Evolutionary conservation across 2,329 filamentous ascomycete species (phyloP).

Genomic region (Ascochyta fabae): DNA sequence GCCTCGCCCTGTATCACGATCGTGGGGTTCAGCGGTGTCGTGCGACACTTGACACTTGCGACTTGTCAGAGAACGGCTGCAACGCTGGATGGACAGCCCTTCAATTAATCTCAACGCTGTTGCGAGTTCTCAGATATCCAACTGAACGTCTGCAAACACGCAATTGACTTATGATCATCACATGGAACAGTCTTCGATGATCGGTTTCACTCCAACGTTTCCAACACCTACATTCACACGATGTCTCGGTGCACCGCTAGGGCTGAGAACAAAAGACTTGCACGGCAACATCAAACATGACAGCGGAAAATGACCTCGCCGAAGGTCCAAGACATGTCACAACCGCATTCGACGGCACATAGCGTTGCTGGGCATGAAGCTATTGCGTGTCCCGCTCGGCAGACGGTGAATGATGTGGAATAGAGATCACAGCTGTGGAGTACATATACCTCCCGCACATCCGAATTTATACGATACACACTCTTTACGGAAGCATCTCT

Average conservation of each 20-base stretch:
- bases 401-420: neutral
- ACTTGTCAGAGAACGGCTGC: slow-evolving; percentile 8
- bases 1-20: neutral
- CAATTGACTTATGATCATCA: neutral
- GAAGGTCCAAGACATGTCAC: slow-evolving; percentile 5
- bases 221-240: neutral
- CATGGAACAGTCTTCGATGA: neutral
- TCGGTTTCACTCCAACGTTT: neutral
- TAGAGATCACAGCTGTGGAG: neutral
- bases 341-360: neutral
- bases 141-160: neutral
- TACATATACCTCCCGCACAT: neutral
- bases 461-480: neutral
- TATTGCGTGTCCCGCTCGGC: neutral
- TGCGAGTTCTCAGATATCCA: neutral
- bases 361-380: neutral
- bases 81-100: neutral
- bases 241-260: neutral
- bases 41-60: slow-evolving; percentile 9
- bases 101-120: neutral
- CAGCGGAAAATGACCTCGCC: neutral
- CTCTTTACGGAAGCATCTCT: neutral
- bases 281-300: slow-evolving; percentile 1
- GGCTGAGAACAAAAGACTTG: neutral
- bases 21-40: neutral